A percentile compares a stretch with the other conserved stretches of the same genome.
Evolutionary conservation across 768 basidiomycete genomes (phyloP).

Genomic region (Rhizopogon rudus): DNA sequence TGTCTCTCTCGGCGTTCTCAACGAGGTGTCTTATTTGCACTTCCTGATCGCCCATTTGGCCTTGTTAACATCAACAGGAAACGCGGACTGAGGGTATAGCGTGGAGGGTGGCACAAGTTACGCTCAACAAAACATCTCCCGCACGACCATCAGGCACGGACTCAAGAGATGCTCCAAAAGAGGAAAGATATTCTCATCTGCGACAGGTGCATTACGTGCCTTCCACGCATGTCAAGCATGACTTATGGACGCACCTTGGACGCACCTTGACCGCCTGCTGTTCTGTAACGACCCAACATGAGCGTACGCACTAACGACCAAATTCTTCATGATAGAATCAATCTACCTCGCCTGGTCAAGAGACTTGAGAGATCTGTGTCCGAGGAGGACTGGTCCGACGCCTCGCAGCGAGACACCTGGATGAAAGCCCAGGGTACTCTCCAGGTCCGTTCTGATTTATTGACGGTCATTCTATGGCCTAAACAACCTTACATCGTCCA

Average conservation of each 20-base stretch:
- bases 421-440: conserved; percentile 49
- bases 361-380: conserved; percentile 53
- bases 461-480: not conserved
- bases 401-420: conserved; percentile 35
- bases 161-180: not conserved
- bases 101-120: not conserved
- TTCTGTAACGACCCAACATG: conserved; percentile 13
- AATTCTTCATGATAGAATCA: conserved; percentile 57
- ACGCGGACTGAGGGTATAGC: not conserved
- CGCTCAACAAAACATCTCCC: conserved; percentile 10
- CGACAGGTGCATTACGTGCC: not conserved
- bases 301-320: conserved; percentile 23
- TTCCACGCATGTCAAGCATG: not conserved
- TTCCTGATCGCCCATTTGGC: conserved; percentile 9
- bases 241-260: not conserved
- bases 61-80: not conserved
- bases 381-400: conserved; percentile 29
- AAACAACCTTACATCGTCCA: conserved; percentile 11
- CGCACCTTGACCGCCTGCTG: not conserved
- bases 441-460: conserved; percentile 39
- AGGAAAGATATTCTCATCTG: conserved; percentile 23
- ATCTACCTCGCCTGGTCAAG: conserved; percentile 55
- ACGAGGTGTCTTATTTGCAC: conserved; percentile 31
- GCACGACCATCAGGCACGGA: conserved; percentile 2
- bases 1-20: conserved; percentile 36